These are phyloP conservation scores for Trichoderma atrobrunneum DNA, from an alignment of 2,329 filamentous ascomycete species.

Conservation along the genomic window DNA sequence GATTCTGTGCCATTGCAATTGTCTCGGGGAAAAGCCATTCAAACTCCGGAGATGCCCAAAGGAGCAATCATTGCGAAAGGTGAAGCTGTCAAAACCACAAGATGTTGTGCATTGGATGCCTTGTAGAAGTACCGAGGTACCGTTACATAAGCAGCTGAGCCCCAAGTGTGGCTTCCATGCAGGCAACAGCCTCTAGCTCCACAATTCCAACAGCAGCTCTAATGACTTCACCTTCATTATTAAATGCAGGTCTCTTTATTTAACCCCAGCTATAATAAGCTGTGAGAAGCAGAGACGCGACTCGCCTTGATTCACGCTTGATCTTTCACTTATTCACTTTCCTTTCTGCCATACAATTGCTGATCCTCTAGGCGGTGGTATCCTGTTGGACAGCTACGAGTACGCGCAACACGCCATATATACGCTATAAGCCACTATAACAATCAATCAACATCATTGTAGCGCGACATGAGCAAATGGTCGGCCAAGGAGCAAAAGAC, in stretches of 20 bases:
- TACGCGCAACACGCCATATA: not conserved
- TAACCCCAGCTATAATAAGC: not conserved
- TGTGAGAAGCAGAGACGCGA: not conserved
- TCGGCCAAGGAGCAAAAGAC: slow-evolving; percentile 7
- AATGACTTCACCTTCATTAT: not conserved
- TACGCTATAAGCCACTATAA: not conserved
- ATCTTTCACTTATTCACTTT: not conserved
- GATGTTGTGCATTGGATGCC: not conserved
- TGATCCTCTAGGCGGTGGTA: not conserved
- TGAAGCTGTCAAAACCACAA: not conserved
- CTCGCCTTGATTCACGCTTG: not conserved
- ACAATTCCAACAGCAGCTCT: not conserved
- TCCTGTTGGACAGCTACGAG: not conserved
- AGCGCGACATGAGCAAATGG: slow-evolving; percentile 18
- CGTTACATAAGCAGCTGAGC: slow-evolving; percentile 2
- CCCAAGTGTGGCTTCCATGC: not conserved
- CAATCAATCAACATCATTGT: not conserved
- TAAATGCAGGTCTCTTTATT: not conserved
- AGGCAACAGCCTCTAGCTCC: slow-evolving; percentile 2
- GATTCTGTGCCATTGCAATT: not conserved
- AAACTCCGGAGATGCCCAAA: not conserved
- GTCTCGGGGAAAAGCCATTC: not conserved
- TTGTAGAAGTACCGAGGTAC: not conserved
- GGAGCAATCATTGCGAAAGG: not conserved
- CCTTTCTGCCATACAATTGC: not conserved